These are phyloP conservation scores for Adansonia madagascariensis DNA, from an alignment of 441 rosid genomes.

Conservation along the genomic window DNA sequence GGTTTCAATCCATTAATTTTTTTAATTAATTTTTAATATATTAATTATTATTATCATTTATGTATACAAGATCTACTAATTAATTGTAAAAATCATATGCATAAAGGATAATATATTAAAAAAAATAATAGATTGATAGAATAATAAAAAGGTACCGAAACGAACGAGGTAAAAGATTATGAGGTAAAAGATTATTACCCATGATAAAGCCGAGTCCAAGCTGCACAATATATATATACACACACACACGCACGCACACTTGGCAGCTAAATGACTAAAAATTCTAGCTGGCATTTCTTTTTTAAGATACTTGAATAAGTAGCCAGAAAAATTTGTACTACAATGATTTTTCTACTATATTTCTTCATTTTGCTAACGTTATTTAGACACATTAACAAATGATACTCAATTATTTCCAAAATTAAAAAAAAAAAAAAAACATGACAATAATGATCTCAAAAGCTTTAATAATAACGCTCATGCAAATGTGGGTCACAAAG, in stretches of 20 bases:
- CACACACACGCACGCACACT: not conserved
- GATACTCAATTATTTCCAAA: not conserved
- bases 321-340: not conserved
- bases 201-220: not conserved
- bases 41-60: too few species aligned
- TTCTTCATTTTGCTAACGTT: not conserved
- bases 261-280: not conserved
- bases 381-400: not conserved
- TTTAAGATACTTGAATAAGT: not conserved
- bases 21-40: too few species aligned
- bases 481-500: too few species aligned
- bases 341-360: not conserved
- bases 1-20: too few species aligned
- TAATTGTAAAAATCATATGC: too few species aligned
- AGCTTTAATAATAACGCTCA: not conserved
- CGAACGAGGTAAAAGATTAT: too few species aligned
- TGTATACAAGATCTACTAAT: too few species aligned
- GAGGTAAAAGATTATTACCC: too few species aligned
- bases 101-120: too few species aligned
- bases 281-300: not conserved
- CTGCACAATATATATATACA: not conserved
- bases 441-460: not conserved
- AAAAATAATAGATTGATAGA: too few species aligned
- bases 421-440: not conserved
- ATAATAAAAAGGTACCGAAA: too few species aligned